A percentile compares a stretch with the other conserved stretches of the same genome.
These are phyloP conservation scores for Tulasnella sp. DNA, from an alignment of 768 basidiomycete species.

Conservation along the genomic window DNA sequence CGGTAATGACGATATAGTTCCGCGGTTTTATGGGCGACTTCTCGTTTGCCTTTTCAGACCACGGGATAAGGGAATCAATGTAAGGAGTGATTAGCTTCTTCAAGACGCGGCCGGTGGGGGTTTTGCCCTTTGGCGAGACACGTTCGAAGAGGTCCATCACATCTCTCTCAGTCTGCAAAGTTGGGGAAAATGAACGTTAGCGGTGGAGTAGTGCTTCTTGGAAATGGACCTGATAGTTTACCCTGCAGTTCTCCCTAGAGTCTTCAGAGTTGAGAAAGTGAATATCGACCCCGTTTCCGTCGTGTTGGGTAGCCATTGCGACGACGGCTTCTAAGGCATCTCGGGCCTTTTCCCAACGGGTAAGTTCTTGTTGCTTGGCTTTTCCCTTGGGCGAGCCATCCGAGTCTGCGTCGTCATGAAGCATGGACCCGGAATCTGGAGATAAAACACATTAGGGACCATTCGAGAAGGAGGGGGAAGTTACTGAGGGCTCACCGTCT, in stretches of 20 bases:
- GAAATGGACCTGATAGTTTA: slow-evolving; percentile 30
- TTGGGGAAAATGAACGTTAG: not conserved
- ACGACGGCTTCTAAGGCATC: slow-evolving; percentile 46
- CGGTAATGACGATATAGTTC: not conserved
- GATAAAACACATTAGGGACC: slow-evolving; percentile 24
- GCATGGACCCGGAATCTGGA: slow-evolving; percentile 51
- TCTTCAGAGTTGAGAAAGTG: slow-evolving; percentile 46
- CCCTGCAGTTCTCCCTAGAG: slow-evolving; percentile 31
- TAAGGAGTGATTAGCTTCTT: not conserved
- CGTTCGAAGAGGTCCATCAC: not conserved
- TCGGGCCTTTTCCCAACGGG: slow-evolving; percentile 45
- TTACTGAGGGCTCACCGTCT: slow-evolving; percentile 6
- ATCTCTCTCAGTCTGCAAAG: not conserved
- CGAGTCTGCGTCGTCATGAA: not conserved
- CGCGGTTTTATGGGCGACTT: not conserved
- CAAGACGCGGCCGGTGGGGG: not conserved
- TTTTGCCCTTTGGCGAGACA: not conserved
- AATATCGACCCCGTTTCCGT: slow-evolving; percentile 53
- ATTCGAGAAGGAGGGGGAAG: not conserved
- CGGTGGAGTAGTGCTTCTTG: not conserved
- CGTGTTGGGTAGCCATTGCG: slow-evolving; percentile 42
- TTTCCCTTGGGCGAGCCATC: not conserved
- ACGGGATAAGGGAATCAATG: not conserved
- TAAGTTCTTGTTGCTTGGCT: slow-evolving; percentile 22
- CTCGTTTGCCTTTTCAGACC: not conserved